Base-by-base conservation (phyloP, 805 yeast genomes). In the Yarrowia divulgata region DNA sequence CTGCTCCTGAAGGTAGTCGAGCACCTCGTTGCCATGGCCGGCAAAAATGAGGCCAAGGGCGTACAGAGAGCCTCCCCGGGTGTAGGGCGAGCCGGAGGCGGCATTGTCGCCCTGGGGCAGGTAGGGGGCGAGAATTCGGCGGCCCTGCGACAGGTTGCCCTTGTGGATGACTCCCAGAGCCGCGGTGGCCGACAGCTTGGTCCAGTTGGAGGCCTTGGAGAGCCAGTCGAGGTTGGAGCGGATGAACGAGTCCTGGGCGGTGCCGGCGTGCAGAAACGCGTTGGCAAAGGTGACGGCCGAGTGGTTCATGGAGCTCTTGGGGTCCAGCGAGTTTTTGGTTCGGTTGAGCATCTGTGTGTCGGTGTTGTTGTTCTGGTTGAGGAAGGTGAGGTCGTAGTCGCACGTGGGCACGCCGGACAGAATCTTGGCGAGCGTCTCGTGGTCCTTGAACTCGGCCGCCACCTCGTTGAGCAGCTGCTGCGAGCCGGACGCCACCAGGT, bases 131-230 rank as follows among this genome's bases (percentile, higher is more conserved):
- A 95, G 85, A 64, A 94, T 87, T 72, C 88, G 86, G 77, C 88
- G 88, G 68, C 98, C 99, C 77, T 93, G 97, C 0, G 97, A 86
- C 70, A 95, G 83, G 78, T 94, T 94, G 68, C 99, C 98, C 76
- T 90, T 90, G 78, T 95, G 98, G 73, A 95, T 93, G 39, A 94
- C 98, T 77, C 99, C 99, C 71, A 95, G 82, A 14, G 98, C 98
- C 9, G 98, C 98, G 14, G 98, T 94, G 1, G 98, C 98, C 0
- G 97, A 88, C 78, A 95, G 95, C 77, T 94, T 95, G 7, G 98
- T 93, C 99, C 99, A 95, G 79, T 94, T 93, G 58, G 94, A 89
- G n/a, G 99, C 98, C 80, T 93, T 91, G 54, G 97, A 96, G 73
- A 95, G 83, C 98, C 98, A 95, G 75, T 94, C 97, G 75, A 93